These are phyloP conservation scores for Perilla frutescens DNA, from an alignment of 257 asterid species.

Conservation along the genomic window DNA sequence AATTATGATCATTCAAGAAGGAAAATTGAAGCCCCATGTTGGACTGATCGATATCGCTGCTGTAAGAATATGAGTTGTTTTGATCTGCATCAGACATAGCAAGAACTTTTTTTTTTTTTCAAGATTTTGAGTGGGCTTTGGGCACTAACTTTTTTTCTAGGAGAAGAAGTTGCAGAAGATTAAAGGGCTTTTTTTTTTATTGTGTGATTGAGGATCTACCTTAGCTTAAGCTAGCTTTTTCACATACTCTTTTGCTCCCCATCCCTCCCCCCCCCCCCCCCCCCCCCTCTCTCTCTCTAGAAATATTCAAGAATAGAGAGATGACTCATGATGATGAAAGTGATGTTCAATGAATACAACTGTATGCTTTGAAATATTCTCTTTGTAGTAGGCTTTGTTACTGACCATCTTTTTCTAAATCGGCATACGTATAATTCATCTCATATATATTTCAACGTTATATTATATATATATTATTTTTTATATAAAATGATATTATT, in stretches of 20 bases:
- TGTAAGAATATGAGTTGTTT: slow-evolving; percentile 32
- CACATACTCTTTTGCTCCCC: slow-evolving; percentile 31
- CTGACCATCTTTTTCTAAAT: background rate
- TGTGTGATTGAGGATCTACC: slow-evolving; percentile 30
- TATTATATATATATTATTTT: too few relatives aligned
- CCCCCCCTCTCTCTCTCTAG: background rate
- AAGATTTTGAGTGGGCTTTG: slow-evolving; percentile 30
- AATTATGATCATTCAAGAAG: slow-evolving; percentile 35
- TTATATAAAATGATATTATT: too few relatives aligned
- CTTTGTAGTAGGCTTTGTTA: slow-evolving; percentile 11
- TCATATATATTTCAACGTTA: background rate
- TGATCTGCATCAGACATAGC: slow-evolving; percentile 53
- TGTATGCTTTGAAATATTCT: slow-evolving; percentile 19
- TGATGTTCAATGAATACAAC: slow-evolving; percentile 33
- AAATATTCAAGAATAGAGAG: slow-evolving; percentile 12
- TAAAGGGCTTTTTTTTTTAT: background rate
- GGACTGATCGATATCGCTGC: slow-evolving; percentile 20
- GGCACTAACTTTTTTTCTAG: slow-evolving; percentile 2
- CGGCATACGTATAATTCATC: background rate
- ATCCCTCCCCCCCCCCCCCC: background rate
- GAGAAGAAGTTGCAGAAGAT: slow-evolving; percentile 22
- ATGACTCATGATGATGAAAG: slow-evolving; percentile 32
- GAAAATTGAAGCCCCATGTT: slow-evolving; percentile 47
- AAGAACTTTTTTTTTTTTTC: background rate
- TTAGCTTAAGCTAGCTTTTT: slow-evolving; percentile 35